These are phyloP conservation scores for Sindora glabra DNA, from an alignment of 306 rosid genomes.

Conservation along the genomic window DNA sequence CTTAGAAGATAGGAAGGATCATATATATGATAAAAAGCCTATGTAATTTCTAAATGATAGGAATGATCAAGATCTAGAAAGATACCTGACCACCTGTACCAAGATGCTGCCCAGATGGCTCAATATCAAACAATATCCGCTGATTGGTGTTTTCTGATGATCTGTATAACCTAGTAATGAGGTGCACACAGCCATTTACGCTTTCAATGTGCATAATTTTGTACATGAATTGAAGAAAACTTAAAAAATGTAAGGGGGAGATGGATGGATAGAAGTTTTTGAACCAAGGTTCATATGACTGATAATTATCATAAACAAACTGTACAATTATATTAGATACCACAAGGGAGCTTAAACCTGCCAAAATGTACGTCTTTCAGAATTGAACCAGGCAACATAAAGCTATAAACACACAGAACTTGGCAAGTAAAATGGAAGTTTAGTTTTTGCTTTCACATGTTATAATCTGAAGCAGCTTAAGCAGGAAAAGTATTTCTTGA, in stretches of 20 bases:
- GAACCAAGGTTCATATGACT: neutral
- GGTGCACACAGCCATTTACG: slow-evolving; percentile 15
- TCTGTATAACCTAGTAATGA: slow-evolving; percentile 66
- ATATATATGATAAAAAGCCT: neutral
- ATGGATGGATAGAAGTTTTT: no score
- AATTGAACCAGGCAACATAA: neutral
- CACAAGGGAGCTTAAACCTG: slow-evolving; percentile 7
- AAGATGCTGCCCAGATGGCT: slow-evolving; percentile 77
- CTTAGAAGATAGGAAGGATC: neutral
- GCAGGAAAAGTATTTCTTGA: neutral
- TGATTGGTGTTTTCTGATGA: slow-evolving; percentile 87
- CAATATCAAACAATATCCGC: slow-evolving; percentile 82
- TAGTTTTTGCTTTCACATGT: slow-evolving; percentile 4
- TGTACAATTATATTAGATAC: neutral
- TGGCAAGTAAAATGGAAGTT: neutral
- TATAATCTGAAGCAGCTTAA: neutral
- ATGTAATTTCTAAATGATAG: slow-evolving; percentile 3
- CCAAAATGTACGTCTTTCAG: neutral
- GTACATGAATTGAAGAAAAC: neutral
- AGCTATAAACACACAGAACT: neutral
- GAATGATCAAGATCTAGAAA: slow-evolving; percentile 14
- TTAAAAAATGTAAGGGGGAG: neutral
- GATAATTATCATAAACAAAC: neutral
- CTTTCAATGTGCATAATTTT: neutral
- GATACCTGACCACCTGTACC: slow-evolving; percentile 97